A percentile compares a stretch with the other conserved stretches of the same genome.
Evolutionary conservation across 495 filamentous ascomycete species (phyloP).

Genomic region (Aspergillus conjunctus): DNA sequence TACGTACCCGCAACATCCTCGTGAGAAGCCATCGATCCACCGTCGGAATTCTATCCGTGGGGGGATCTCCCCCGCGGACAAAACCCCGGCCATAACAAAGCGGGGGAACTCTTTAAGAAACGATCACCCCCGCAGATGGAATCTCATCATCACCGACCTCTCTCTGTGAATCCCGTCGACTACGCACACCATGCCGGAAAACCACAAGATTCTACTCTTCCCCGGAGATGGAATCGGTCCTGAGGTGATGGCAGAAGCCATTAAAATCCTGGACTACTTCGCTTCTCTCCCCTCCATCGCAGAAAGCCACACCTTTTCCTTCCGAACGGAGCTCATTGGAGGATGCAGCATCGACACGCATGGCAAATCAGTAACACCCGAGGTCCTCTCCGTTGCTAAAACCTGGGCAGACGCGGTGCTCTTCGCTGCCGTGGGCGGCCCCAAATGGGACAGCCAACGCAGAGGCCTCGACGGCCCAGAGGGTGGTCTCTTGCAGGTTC

Average conservation of each 20-base stretch:
- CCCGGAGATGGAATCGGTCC: slow-evolving; percentile 59
- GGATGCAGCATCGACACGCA: slow-evolving; percentile 50
- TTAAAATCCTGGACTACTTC: slow-evolving; percentile 53
- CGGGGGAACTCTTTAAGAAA: too few species aligned
- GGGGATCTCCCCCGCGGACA: too few species aligned
- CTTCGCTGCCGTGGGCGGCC: slow-evolving; percentile 53
- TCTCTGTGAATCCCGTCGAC: background rate
- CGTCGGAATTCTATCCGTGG: too few species aligned
- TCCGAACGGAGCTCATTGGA: slow-evolving; percentile 51
- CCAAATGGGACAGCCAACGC: slow-evolving; percentile 51
- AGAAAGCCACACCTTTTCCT: slow-evolving; percentile 13
- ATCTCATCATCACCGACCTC: background rate
- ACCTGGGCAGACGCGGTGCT: slow-evolving; percentile 49
- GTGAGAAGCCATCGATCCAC: too few species aligned
- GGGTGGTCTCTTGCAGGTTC: slow-evolving; percentile 47
- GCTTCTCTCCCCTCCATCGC: slow-evolving; percentile 41
- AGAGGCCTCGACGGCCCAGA: slow-evolving; percentile 48
- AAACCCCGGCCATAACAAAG: too few species aligned
- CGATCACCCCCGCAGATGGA: too few species aligned
- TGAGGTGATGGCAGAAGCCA: slow-evolving; percentile 55
- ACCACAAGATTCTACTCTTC: slow-evolving; percentile 53
- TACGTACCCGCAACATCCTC: too few species aligned
- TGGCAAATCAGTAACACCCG: slow-evolving; percentile 45
- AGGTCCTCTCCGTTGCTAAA: slow-evolving; percentile 46
- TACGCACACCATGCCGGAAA: slow-evolving; percentile 9